These are phyloP conservation scores for Elaeis guineensis DNA, from an alignment of 176 grass and related monocot genomes.

Conservation along the genomic window DNA sequence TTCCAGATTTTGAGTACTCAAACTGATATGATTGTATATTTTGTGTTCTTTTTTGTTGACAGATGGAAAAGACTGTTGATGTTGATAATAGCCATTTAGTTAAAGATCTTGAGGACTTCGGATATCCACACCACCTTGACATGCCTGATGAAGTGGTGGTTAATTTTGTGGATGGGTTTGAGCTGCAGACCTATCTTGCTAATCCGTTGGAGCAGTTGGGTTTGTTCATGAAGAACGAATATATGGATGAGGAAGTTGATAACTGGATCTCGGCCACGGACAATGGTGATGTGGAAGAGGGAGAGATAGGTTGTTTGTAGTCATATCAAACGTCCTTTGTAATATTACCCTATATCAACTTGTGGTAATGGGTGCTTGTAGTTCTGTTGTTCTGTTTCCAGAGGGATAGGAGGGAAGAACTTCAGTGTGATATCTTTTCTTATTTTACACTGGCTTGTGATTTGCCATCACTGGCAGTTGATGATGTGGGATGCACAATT, in stretches of 20 bases:
- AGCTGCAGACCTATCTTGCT: slow-evolving; percentile 19
- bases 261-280: slow-evolving; percentile 21
- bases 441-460: no score
- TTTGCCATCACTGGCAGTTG: no score
- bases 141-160: slow-evolving; percentile 21
- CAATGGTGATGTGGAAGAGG: slow-evolving; percentile 45
- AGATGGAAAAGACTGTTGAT: slow-evolving; percentile 91
- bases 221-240: slow-evolving; percentile 68
- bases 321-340: background rate
- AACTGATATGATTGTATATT: no score
- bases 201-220: slow-evolving; percentile 63
- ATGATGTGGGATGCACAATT: no score
- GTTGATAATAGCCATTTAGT: slow-evolving; percentile 69
- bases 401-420: no score
- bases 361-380: no score
- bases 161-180: slow-evolving; percentile 38
- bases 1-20: no score
- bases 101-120: slow-evolving; percentile 50
- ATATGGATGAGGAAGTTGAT: slow-evolving; percentile 37
- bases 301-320: slow-evolving; percentile 28
- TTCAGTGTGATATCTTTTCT: no score
- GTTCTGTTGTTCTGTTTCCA: no score
- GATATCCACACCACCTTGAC: slow-evolving; percentile 19
- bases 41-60: slow-evolving; percentile 8
- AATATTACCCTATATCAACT: no score